Evolutionary conservation across 2,329 filamentous ascomycete genomes (phyloP).

Genomic region (Hysterium pulicare): DNA sequence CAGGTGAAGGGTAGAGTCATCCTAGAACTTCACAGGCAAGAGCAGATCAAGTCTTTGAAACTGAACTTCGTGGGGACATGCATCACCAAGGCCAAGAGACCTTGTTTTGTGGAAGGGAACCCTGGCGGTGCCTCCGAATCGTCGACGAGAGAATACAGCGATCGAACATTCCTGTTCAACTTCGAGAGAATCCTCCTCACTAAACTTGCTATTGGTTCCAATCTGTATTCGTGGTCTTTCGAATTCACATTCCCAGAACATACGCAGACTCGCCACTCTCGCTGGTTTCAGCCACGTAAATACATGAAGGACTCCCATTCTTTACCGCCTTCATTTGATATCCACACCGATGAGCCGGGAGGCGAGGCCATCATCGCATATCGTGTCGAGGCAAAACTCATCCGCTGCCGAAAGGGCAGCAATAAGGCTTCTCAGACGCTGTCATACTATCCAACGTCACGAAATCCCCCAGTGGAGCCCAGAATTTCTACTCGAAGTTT

Average conservation of each 20-base stretch:
- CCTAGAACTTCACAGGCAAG: constrained; percentile 25
- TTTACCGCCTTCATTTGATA: constrained; percentile 31
- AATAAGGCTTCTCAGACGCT: constrained; percentile 22
- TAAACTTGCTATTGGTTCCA: constrained; percentile 15
- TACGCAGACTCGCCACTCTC: constrained; percentile 26
- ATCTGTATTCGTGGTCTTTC: constrained; percentile 33
- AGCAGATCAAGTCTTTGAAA: constrained; percentile 24
- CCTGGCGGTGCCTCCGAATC: constrained; percentile 8
- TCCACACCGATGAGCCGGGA: constrained; percentile 21
- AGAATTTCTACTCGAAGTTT: constrained; percentile 21
- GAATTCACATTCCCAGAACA: constrained; percentile 32
- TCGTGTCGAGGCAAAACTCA: constrained; percentile 25
- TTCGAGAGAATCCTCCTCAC: constrained; percentile 22
- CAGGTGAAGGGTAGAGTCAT: constrained; percentile 31
- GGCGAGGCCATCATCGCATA: constrained; percentile 31
- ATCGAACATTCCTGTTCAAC: constrained; percentile 28
- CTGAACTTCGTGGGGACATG: constrained; percentile 30
- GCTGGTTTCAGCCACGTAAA: constrained; percentile 23
- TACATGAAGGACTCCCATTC: constrained; percentile 30
- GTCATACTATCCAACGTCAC: constrained; percentile 22
- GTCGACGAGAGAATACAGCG: constrained; percentile 21
- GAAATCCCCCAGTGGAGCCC: constrained; percentile 13
- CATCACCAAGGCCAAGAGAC: constrained; percentile 30
- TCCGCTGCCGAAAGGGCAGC: constrained; percentile 12
- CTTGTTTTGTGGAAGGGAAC: constrained; percentile 17